Base-by-base conservation (phyloP, 129 eudicot genomes). In the Flaveria ramosissima region DNA sequence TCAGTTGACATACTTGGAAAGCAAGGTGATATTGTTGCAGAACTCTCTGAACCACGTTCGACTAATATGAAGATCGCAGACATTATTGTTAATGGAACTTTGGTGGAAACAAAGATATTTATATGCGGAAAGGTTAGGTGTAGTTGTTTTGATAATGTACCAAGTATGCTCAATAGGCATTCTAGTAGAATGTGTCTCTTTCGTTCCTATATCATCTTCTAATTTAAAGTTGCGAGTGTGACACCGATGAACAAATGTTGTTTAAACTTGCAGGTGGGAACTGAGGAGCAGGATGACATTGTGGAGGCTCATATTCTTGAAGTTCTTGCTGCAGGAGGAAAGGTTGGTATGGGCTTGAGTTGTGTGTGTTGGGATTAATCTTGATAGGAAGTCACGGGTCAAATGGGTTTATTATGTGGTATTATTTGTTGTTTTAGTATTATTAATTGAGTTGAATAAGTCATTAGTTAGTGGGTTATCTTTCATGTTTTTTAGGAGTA, bases 321-420 rank as follows among this genome's bases (percentile, higher is more conserved):
- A 76, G 84, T 95, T 82, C 90, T 91, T 88, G 97, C 94, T 77
- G 81, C 84, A 61, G 96, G 99, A 47, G 99, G 97, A 79, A 95
- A 91, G 97, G 99, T 95, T 74, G 65, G 90, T 84, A 20, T 70
- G 52, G 21, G 1, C 41, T 36, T 36, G 41, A 4, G 6, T 36
- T 36, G 41, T 36, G 41, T 30, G 36, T 30, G 36, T 30, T 30
- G 36, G 36, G 36, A 30, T 30, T 30, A 30, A 30, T 30, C 36
- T 30, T 30, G 36, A 30, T 30, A 30, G 36, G 36, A 30, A 30
- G 36, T 30, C 36, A 30, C 36, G 36, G 36, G 36, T 30, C 36
- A 30, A 30, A 30, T 30, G 36, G 36, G 36, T 30, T 30, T 30
- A 3, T 30, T 30, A 4, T 30, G 36, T 30, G 36, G 36, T 30